Evolutionary conservation across 257 asterid genomes (phyloP).

Genomic region (Solanum microdontum): DNA sequence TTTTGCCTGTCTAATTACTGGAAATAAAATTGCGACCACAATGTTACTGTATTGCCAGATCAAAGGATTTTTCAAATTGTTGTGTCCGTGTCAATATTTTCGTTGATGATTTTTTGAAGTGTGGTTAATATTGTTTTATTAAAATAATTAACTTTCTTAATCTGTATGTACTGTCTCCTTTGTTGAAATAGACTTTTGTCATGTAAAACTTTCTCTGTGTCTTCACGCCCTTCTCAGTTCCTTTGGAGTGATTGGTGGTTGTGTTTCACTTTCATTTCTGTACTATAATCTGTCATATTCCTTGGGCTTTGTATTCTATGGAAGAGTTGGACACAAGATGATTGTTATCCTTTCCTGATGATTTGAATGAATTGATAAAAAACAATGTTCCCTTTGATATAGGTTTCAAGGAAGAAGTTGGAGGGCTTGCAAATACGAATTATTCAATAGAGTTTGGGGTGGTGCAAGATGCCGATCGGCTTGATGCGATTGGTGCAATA

Average conservation of each 20-base stretch:
- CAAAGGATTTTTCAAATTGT: not conserved
- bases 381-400: not conserved
- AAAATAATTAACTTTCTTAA: not conserved
- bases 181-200: not conserved
- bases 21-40: not conserved
- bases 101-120: not conserved
- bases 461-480: constrained; percentile 97
- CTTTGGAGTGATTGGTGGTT: not conserved
- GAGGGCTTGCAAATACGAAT: constrained; percentile 24
- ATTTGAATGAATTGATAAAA: not conserved
- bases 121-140: not conserved
- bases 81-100: not conserved
- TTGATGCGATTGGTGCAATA: constrained; percentile 97
- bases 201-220: not conserved
- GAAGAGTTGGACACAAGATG: not conserved
- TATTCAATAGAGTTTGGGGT: constrained; percentile 63
- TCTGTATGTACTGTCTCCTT: not conserved
- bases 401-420: constrained; percentile 87
- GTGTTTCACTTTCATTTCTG: not conserved
- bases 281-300: not conserved
- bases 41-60: not conserved
- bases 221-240: not conserved
- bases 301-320: not conserved
- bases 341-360: not conserved
- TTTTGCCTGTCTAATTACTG: not conserved